Evolutionary conservation across 2,329 filamentous ascomycete species (phyloP).

Genomic region (Trichoderma aggressivum): DNA sequence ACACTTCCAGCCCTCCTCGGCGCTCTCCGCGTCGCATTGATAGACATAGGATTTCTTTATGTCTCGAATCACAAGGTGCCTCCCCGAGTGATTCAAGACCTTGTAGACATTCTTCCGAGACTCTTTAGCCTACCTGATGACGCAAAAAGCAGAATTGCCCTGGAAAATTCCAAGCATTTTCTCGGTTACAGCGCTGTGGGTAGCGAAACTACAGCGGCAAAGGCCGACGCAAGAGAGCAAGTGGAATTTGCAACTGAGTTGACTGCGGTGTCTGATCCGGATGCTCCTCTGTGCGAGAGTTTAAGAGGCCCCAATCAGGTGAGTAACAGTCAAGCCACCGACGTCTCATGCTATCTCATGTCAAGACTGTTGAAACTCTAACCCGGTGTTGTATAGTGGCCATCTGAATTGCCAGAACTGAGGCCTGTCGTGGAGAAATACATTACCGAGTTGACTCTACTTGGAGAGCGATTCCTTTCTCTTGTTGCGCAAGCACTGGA

Average conservation of each 20-base stretch:
- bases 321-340: not conserved
- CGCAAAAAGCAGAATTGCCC: conserved; percentile 40
- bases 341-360: not conserved
- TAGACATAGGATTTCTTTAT: conserved; percentile 53
- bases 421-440: conserved; percentile 44
- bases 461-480: conserved; percentile 53
- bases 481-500: conserved; percentile 54
- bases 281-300: conserved; percentile 39
- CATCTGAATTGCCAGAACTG: conserved; percentile 33
- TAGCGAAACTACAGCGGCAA: conserved; percentile 53
- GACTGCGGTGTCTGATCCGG: conserved; percentile 31
- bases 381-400: conserved; percentile 39
- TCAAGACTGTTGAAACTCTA: not conserved
- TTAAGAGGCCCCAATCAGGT: conserved; percentile 50
- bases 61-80: conserved; percentile 48
- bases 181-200: conserved; percentile 56
- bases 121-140: conserved; percentile 41
- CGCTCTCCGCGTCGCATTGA: conserved; percentile 45
- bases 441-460: conserved; percentile 46
- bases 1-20: conserved; percentile 37
- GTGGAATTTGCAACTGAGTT: conserved; percentile 59
- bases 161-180: conserved; percentile 57
- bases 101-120: conserved; percentile 39
- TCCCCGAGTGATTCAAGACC: conserved; percentile 30
- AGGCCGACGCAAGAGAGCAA: conserved; percentile 53